phyloP scores from a whole-genome alignment of 352 stramenopile genomes.

The Phytophthora pinifolia region DNA sequence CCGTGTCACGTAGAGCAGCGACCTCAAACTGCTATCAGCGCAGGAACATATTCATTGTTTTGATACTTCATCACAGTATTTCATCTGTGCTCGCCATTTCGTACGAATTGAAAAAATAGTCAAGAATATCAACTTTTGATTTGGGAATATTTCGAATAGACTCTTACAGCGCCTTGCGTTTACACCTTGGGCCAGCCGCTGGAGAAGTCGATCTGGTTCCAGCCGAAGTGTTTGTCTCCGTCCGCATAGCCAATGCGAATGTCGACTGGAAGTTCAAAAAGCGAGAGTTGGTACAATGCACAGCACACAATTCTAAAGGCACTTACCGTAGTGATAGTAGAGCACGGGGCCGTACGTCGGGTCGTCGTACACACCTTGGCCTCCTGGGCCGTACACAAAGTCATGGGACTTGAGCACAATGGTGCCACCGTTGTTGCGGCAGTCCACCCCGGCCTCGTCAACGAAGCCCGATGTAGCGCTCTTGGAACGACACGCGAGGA shows the following conservation, averaged over 20 bases:
- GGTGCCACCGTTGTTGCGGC: constrained; percentile 42
- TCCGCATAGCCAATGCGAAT: constrained; percentile 46
- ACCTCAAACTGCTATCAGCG: constrained; percentile 21
- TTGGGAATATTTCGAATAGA: too few relatives aligned
- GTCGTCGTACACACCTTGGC: constrained; percentile 50
- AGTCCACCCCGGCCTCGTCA: constrained; percentile 35
- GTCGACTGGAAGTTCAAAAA: constrained; percentile 34
- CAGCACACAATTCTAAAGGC: background rate
- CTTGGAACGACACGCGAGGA: constrained; percentile 43
- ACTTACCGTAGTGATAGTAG: constrained; percentile 54
- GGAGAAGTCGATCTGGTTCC: constrained; percentile 54
- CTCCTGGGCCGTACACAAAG: constrained; percentile 47
- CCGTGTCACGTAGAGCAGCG: constrained; percentile 15
- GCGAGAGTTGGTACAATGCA: constrained; percentile 1
- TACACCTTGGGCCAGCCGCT: constrained; percentile 53
- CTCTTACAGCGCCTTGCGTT: too few relatives aligned
- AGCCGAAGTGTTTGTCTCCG: constrained; percentile 51
- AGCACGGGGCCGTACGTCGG: constrained; percentile 40
- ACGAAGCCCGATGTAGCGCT: constrained; percentile 37
- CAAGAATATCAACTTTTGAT: too few relatives aligned
- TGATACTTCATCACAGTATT: too few relatives aligned
- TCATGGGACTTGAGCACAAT: constrained; percentile 46
- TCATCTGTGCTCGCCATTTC: too few relatives aligned
- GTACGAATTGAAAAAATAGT: too few relatives aligned
- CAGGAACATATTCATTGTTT: constrained; percentile 9